phyloP scores from a whole-genome alignment of 805 yeast species.

The Metschnikowia drakensbergensis region DNA sequence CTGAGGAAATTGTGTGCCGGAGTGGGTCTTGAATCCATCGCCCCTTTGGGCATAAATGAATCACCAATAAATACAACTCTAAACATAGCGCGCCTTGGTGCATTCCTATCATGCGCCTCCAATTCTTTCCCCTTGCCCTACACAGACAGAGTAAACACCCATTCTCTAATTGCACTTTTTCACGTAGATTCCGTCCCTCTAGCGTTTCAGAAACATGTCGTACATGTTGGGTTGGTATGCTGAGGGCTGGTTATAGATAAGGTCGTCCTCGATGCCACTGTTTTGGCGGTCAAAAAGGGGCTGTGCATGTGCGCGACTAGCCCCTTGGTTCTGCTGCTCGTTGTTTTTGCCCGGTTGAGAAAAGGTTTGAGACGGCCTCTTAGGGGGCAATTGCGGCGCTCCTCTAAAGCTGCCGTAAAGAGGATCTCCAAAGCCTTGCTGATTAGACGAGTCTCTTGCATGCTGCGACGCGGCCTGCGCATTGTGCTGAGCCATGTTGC shows the following conservation, averaged over 20 bases:
- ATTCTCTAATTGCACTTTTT: not conserved
- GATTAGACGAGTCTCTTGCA: not conserved
- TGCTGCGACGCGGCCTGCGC: not conserved
- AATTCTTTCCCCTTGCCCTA: not conserved
- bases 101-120: not conserved
- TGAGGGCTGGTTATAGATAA: conserved; percentile 37
- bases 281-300: not conserved
- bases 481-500: conserved; percentile 2
- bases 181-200: not conserved
- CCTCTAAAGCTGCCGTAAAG: not conserved
- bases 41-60: not conserved
- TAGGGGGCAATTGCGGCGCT: conserved; percentile 20
- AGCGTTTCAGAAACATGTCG: conserved; percentile 26
- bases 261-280: conserved; percentile 9
- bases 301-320: conserved; percentile 1
- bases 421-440: not conserved
- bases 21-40: not conserved
- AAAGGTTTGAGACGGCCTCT: conserved; percentile 18
- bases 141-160: no score
- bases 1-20: conserved; percentile 1
- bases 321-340: not conserved
- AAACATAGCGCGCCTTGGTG: conserved; percentile 2
- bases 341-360: not conserved
- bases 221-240: conserved; percentile 47
- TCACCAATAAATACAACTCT: not conserved